Evolutionary conservation across 164 flowering plant genomes (phyloP), one percentile per base, ranked within the genome.

Genomic region (Magnolia kwangsiensis): DNA sequence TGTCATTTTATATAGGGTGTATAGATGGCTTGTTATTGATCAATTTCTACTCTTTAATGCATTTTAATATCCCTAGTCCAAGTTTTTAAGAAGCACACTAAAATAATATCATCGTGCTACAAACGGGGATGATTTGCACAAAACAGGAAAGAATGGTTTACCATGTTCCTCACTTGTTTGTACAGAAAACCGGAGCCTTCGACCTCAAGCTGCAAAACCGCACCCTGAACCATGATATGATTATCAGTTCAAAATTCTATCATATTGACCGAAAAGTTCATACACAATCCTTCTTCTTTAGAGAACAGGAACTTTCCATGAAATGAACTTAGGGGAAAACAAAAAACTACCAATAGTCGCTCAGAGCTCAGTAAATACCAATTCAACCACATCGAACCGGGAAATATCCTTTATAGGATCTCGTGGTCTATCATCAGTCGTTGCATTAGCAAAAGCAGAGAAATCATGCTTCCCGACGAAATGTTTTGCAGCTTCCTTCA

Each of bases 131-230:
- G 19, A 27, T 24, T 29, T 18, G 31, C 50, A 68, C 29, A 72
- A 9, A 63, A 61, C 55, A 10, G 19, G 19, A 69, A 51, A 37
- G 49, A 63, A 63, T 64, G 71, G 16, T 50, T 75, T 86, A 94
- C 98, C 98, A 92, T 95, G 85, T 93, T 95, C n/a, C 98, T 84
- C 65, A 95, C 99, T 91, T 95, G 96, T 85, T 93, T 80, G 78
- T 93, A 91, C 64, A 95, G 71, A 83, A 93, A 95, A 63, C 97
- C 98, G 2, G 95, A 86, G 67, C 98, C 98, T 89, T 95, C 99
- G 77, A 95, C 95, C 84, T 95, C 96, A 50, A 95, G 88, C 81
- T 89, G 92, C 82, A 95, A 78, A 77, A 95, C 89, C 80, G 90
- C 79, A 80, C 95, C 99, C 97, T 91, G 76, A 55, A 75, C 68